Evolutionary conservation across 164 flowering plant genomes (phyloP), one percentile per base, ranked within the genome.

Genomic region (Stephania japonica): DNA sequence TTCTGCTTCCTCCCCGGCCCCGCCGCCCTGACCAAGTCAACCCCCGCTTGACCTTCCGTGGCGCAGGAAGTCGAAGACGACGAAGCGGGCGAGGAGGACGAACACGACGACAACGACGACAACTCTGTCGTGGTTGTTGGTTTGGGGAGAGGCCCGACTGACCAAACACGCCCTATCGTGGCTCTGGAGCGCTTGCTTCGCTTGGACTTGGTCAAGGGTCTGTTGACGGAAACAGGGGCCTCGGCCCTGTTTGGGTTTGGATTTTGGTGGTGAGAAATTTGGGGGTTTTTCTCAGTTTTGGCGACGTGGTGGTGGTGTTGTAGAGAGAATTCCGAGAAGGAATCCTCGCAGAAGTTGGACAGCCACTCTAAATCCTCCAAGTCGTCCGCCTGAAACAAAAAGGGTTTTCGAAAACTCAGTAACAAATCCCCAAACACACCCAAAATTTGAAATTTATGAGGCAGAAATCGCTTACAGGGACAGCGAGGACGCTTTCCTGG

Each of bases 281-380:
- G 71, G 70, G 44, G 66, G 43, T 70, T 73, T 74, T 27, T 56
- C 61, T 32, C 4, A 53, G 41, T 64, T 3, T 74, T 65, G 70
- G 72, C 53, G 0, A 85, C 80, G 68, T n/a, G n/a, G n/a, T n/a
- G n/a, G n/a, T n/a, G n/a, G n/a, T 47, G 73, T 44, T 75, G 56
- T n/a, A 83, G 73, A 4, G 91, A 81, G 16, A 83, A 64, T 23
- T 79, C 88, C 10, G 89, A 70, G 42, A 79, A 68, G 19, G 90
- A 84, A 83, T 92, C 98, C 71, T 92, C 94, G 42, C 88, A 91
- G 69, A 91, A 85, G 65, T 80, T 86, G 24, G 98, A 92, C 59
- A 90, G 78, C 90, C 92, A 87, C 80, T 90, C 98, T 6, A 92
- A 80, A 72, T 83, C 81, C 61, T 79, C 91, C 69, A 86, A 26